Evolutionary conservation across 75 land plant species (phyloP), one percentile per base, ranked within the genome.

Genomic region (Ceratopteris richardii): DNA sequence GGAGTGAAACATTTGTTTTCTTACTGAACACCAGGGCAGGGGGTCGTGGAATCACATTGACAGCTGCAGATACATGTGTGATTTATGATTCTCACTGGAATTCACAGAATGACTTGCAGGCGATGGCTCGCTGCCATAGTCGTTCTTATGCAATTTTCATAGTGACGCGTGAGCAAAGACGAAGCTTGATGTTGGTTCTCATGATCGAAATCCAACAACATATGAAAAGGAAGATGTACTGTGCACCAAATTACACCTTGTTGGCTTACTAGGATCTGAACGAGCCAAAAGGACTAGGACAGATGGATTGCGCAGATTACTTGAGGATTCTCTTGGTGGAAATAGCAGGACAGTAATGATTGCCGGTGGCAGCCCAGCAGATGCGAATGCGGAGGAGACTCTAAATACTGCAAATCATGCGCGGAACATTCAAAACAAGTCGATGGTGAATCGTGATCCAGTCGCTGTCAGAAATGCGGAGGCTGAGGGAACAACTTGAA

Each of bases 111-210:
- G 72, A 69, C 42, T 31, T 69, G 26, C 72, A 69, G 25, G 72
- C 72, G 13, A 69, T 69, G 66, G 72, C 72, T 40, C 57, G 72
- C 20, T 69, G 72, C 54, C 72, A 69, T 58, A 69, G 71, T 74
- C 99, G 99, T 23, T 95, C 99, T 28, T 97, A 95, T 84, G 99
- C 99, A 22, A 95, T 95, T 62, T 95, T 95, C 76, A 95, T 97
- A 26, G 92, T 95, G 66, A 90, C 87, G 50, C 55, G 90, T 57
- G 97, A 95, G 78, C 99, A 95, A 66, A 86, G 86, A 74, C 81
- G 82, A 95, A 84, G 66, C 63, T 70, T 42, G 75, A 76, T 61
- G 64, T 73, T 24, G 40, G 51, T 61, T 21, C 64, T 37, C 44
- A 47, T n/a, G 83, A 80, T 44, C 59, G 51, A 17, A 48, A 41